phyloP scores from a whole-genome alignment of 345 rosid genomes.

The Fremontodendron californicum region DNA sequence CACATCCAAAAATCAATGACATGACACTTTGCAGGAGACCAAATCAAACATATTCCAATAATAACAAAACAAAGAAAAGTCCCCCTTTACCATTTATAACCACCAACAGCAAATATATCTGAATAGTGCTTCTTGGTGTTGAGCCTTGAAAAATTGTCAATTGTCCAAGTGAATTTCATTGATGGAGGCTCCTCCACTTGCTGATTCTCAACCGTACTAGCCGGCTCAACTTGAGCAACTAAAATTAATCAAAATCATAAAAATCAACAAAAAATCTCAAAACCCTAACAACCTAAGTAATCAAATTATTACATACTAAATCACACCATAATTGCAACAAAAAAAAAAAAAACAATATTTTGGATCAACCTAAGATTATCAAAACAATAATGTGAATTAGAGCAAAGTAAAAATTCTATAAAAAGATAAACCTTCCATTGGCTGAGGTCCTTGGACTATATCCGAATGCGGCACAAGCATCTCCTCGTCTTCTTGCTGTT shows the following conservation, averaged over 20 bases:
- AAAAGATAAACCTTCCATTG: conserved; percentile 41
- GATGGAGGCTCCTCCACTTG: conserved; percentile 76
- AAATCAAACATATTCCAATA: background rate
- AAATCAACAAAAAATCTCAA: conserved; percentile 22
- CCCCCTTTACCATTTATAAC: conserved; percentile 69
- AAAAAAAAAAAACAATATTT: background rate
- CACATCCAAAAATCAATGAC: background rate
- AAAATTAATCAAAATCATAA: conserved; percentile 22
- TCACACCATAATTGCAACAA: background rate
- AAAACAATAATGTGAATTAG: background rate
- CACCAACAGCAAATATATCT: conserved; percentile 64
- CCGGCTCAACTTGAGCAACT: conserved; percentile 60
- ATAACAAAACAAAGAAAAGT: background rate
- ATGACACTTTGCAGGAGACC: background rate
- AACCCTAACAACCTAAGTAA: conserved; percentile 24
- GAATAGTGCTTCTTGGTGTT: conserved; percentile 84
- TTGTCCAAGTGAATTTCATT: conserved; percentile 75
- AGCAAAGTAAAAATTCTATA: background rate
- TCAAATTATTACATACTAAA: background rate
- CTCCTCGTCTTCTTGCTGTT: conserved; percentile 60
- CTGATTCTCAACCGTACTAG: conserved; percentile 61
- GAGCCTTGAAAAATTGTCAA: conserved; percentile 65
- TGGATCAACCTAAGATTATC: background rate
- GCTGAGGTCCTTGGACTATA: conserved; percentile 34
- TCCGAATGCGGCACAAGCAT: conserved; percentile 41